Base-by-base conservation (phyloP, 345 rosid genomes). In the Combretum micranthum region DNA sequence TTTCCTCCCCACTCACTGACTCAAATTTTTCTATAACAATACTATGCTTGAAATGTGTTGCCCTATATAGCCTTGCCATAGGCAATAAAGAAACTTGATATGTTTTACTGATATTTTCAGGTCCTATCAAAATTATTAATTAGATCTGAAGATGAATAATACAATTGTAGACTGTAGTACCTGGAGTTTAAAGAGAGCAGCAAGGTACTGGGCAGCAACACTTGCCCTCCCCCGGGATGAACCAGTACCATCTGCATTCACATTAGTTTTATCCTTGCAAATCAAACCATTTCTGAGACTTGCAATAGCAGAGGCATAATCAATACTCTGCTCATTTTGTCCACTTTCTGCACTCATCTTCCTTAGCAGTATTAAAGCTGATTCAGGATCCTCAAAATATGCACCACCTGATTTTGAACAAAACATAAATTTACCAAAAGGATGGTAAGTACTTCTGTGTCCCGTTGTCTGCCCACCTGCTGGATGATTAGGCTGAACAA, bases 371-470 rank as follows among this genome's bases (percentile, higher is more conserved):
- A 59, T 51, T 20, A 16, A 26, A 50, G 77, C 74, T 5, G 70
- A 66, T 14, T 69, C 79, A 1, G 84, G 74, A 63, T 78, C 80
- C 4, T 87, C 83, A 13, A 74, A 66, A 50, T 85, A 84, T 1
- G 82, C 20, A 47, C 62, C 66, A 20, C 81, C 70, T 13, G 26
- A 49, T 12, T 53, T 68, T 25, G 72, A 69, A 52, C 81, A 79
- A 22, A 77, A 59, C 23, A 87, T 63, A 72, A 63, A 85, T 18
- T 75, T 72, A 49, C 96, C 92, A 55, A 81, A 83, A 37, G 90
- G 83, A 63, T 43, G 76, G 69, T 67, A 80, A 22, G 13, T 37
- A 52, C 37, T 45, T 19, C 62, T 13, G 47, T 49, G 44, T n/a
- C 42, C 53, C 42, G 52, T 15, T 16, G 45, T 44, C n/a, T 32